phyloP scores from a whole-genome alignment of 257 asterid genomes.

The Solanum chiquidenum region DNA sequence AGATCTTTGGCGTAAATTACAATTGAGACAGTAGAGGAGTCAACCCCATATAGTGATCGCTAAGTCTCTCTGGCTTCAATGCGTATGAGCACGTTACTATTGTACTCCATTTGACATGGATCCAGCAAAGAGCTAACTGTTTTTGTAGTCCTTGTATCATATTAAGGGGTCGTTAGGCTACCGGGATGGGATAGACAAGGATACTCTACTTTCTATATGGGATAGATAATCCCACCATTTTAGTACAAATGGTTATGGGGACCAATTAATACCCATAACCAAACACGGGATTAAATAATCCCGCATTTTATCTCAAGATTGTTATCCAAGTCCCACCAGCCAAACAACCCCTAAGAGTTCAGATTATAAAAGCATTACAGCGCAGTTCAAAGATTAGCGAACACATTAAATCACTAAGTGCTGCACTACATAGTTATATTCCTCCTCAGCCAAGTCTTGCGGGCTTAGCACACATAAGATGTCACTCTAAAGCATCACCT shows the following conservation, averaged over 20 bases:
- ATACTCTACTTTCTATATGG: background rate
- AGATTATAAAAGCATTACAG: background rate
- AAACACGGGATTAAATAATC: background rate
- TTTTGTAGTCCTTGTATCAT: background rate
- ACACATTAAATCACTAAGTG: background rate
- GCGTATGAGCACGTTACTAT: background rate
- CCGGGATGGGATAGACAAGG: background rate
- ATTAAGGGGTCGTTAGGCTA: background rate
- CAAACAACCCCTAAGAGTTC: background rate
- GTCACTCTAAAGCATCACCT: background rate
- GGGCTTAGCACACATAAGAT: background rate
- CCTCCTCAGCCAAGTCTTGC: background rate
- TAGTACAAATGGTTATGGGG: background rate
- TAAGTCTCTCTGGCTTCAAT: background rate
- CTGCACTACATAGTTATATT: background rate
- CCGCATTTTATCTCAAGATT: background rate
- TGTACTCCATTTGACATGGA: background rate
- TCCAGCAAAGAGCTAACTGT: background rate
- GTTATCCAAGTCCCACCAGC: background rate
- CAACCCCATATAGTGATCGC: background rate
- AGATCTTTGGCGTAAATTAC: background rate
- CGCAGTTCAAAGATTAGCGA: background rate
- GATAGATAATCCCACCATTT: background rate
- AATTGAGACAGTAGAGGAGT: background rate
- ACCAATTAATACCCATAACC: background rate